Base-by-base conservation (phyloP, 2,329 filamentous ascomycete species). In the Colletotrichum tanaceti region DNA sequence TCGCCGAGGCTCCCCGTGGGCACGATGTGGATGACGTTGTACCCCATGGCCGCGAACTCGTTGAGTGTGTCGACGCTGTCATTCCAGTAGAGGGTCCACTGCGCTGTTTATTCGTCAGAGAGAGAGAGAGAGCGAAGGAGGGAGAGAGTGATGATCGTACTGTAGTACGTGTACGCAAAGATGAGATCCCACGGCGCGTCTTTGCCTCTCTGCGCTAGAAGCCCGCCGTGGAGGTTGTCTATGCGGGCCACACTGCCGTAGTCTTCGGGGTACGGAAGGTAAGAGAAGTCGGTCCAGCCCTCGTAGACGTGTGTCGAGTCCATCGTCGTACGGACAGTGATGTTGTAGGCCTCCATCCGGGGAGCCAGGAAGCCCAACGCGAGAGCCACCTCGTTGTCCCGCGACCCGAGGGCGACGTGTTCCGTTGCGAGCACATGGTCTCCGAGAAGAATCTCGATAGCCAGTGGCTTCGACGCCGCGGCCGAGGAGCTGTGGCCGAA, bases 171-270 rank as follows among this genome's bases (percentile, higher is more conserved):
- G 55, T 72, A 47, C 75, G 72, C 10, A 64, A 74, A 1, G 81
- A 80, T 7, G 74, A 74, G 10, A 73, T 68, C 59, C 79, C 83
- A 57, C 75, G 77, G 71, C 79, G 80, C 18, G 79, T 74, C 18
- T 20, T 66, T 65, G 14, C 66, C 66, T 3, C 66, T 28, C 39
- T 69, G 66, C 38, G 66, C 66, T 4, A 65, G 50, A 3, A 86
- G 71, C 0, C 81, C 81, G 20, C 84, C 82, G 39, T 79, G 77
- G 11, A 84, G 71, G 66, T 84, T 79, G 71, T 86, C 84, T 16
- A 85, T 76, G 71, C 80, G 81, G 3, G 81, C 80, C 2, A 81
- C 79, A 73, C 82, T 85, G 35, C 82, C 82, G 28, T 69, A 69
- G 5, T 65, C 75, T 2, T 73, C 73, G 53, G 82, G 84, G 24